phyloP scores from a whole-genome alignment of 1,139 yeast genomes.

The Lodderomyces margitis region DNA sequence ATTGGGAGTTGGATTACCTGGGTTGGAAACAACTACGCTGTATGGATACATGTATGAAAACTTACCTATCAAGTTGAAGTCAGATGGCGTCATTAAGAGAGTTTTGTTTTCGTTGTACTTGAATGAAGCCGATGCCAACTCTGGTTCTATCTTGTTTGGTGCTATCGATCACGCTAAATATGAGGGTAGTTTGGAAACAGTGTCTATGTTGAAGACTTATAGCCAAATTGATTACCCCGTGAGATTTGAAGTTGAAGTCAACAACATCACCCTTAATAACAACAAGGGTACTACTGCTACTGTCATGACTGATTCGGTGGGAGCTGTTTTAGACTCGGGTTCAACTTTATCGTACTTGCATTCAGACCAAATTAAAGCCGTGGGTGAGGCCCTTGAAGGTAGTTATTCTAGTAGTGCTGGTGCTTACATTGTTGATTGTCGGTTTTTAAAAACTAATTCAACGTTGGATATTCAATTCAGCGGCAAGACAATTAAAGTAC shows the following conservation, averaged over 20 bases:
- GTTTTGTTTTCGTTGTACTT: slow-evolving; percentile 56
- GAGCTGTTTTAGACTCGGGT: slow-evolving; percentile 45
- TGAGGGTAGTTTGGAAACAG: slow-evolving; percentile 25
- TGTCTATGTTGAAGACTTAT: slow-evolving; percentile 13
- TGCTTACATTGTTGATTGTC: slow-evolving; percentile 26
- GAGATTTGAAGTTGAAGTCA: slow-evolving; percentile 17
- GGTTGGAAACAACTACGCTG: slow-evolving; percentile 41
- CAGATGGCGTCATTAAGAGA: slow-evolving; percentile 48
- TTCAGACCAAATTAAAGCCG: slow-evolving; percentile 20
- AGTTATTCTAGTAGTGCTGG: slow-evolving; percentile 19
- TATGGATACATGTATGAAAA: slow-evolving; percentile 27
- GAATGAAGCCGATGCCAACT: slow-evolving; percentile 24
- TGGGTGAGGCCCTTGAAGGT: slow-evolving; percentile 34
- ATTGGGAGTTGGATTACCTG: slow-evolving; percentile 55
- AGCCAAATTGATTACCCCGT: slow-evolving; percentile 10
- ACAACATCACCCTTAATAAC: slow-evolving; percentile 25
- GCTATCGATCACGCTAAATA: slow-evolving; percentile 52
- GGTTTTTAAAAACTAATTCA: slow-evolving; percentile 5
- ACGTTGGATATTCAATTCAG: slow-evolving; percentile 37
- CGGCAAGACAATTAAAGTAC: slow-evolving; percentile 33
- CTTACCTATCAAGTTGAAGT: slow-evolving; percentile 29
- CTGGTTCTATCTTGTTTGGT: slow-evolving; percentile 25
- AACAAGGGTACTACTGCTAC: slow-evolving; percentile 10
- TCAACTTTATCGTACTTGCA: slow-evolving; percentile 40
- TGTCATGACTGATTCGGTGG: slow-evolving; percentile 21